Conservation (phyloP, 345 rosid species). For the Pistacia vera region DNA sequence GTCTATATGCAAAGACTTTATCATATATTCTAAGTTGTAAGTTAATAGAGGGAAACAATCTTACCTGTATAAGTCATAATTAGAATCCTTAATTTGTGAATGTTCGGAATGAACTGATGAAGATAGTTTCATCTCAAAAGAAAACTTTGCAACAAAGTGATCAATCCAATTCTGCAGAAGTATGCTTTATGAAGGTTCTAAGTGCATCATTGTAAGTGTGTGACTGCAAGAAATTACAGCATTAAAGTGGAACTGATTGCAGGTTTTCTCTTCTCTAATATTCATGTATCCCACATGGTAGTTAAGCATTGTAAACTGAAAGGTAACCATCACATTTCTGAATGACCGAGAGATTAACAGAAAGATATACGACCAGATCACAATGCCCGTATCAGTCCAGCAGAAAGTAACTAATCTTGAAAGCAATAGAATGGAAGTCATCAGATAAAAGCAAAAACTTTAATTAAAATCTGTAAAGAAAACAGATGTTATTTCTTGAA, state of each 20-base stretch:
- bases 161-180: background rate
- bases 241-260: background rate
- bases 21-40: background rate
- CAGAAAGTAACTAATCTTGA: slow-evolving; percentile 6
- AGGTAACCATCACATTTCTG: background rate
- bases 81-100: background rate
- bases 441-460: background rate
- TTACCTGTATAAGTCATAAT: background rate
- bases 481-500: slow-evolving; percentile 12
- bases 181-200: slow-evolving; percentile 4
- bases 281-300: background rate
- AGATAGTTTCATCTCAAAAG: background rate
- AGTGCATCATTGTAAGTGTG: background rate
- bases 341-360: background rate
- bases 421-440: background rate
- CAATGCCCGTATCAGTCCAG: background rate
- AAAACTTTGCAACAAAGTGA: background rate
- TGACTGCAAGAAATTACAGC: slow-evolving; percentile 1
- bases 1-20: background rate
- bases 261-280: too few species aligned
- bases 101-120: background rate
- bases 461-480: slow-evolving; percentile 9
- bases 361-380: background rate
- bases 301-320: background rate
- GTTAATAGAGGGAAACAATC: background rate